Percentiles rank a stretch among this genome's conserved stretches.
phyloP scores from a whole-genome alignment of 139 green algal genomes.

The Eudorina sp. region DNA sequence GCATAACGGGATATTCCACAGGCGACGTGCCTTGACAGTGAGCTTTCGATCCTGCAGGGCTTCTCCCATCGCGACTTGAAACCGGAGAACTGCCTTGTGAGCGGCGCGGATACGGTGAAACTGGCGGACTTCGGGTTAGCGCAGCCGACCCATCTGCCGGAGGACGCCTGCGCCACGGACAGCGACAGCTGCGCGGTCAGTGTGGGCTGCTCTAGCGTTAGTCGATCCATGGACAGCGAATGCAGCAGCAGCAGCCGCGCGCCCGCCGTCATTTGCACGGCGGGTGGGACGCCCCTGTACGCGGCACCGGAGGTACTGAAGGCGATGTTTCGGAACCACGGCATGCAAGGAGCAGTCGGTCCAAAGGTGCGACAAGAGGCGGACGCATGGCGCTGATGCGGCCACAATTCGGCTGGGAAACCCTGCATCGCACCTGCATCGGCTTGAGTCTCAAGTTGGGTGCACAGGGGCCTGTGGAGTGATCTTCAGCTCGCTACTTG shows the following conservation, averaged over 20 bases:
- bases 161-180: conserved; percentile 37
- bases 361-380: conserved; percentile 26
- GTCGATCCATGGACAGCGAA: conserved; percentile 12
- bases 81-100: conserved; percentile 68
- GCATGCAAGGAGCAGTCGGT: conserved; percentile 37
- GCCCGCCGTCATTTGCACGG: conserved; percentile 22
- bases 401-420: no score
- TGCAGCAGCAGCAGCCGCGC: conserved; percentile 20
- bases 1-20: no score
- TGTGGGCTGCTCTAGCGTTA: not conserved
- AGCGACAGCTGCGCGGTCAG: conserved; percentile 11
- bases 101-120: conserved; percentile 22
- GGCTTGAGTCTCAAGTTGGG: no score
- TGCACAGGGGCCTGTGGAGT: no score
- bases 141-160: conserved; percentile 9
- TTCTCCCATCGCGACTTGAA: conserved; percentile 59
- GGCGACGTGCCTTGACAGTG: no score
- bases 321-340: conserved; percentile 58
- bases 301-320: conserved; percentile 67
- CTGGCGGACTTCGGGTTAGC: conserved; percentile 69
- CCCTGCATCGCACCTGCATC: no score
- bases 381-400: no score
- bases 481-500: no score
- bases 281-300: conserved; percentile 68
- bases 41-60: no score